Evolutionary conservation across 768 basidiomycete species (phyloP), one percentile per base, ranked within the genome.

Genomic region (Calocera viscosa): DNA sequence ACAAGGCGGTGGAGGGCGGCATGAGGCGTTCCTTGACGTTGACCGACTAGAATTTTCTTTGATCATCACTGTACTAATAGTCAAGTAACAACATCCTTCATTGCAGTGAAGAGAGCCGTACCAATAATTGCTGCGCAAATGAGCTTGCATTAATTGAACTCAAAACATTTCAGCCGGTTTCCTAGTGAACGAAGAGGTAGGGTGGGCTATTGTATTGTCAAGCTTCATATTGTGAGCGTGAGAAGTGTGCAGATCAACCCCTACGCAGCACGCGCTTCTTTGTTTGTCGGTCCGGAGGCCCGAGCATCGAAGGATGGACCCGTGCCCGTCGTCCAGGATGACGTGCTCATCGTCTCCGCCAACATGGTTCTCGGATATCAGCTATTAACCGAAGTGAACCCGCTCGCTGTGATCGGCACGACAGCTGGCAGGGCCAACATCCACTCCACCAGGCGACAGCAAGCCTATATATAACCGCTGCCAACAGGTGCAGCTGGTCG

Each of bases 1-100:
- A 98, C 82, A 94, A 94, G 77, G 80, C 82, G 10, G 85, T 98
- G 1, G 90, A 92, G 71, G 84, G 86, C 24, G 86, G 84, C 35
- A 84, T 87, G 85, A 64, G 53, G 53, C 24, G 53, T 26, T 60
- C 53, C 30, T 32, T 32, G 53, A 60, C 53, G 14, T 32, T 32
- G 53, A 60, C 53, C 30, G 53, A 60, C 10, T 60, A 60, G 53
- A 60, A 19, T n/a, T 49, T 60, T 16, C 5, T 60, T 32, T 60
- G 8, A 32, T 16, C 24, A 28, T 2, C 30, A 32, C 53, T 60
- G 53, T 60, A 60, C 7, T 26, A 60, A 28, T 60, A 28, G 10
- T 5, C 24, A 26, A 5, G 11, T 26, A 60, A 60, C 3, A 47
- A 47, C 39, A 40, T n/a, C n/a, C n/a, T n/a, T n/a, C n/a, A n/a